A percentile compares a stretch with the other conserved stretches of the same genome.
phyloP scores from a whole-genome alignment of 805 yeast genomes.

The Kluyveromyces aestuarii region DNA sequence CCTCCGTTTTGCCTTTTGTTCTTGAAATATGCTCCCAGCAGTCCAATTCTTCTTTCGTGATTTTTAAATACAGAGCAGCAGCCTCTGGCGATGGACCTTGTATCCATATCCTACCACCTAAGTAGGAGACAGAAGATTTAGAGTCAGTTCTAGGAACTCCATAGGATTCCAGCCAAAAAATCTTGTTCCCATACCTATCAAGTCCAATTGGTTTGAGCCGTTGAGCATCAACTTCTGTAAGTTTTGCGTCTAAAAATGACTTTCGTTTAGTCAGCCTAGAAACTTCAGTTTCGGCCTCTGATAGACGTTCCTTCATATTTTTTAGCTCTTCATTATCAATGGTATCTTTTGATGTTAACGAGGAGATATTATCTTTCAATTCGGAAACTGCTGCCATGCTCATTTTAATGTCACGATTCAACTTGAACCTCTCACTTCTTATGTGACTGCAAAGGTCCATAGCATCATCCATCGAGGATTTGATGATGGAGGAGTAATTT shows the following conservation, averaged over 20 bases:
- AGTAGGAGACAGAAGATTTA: constrained; percentile 45
- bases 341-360: constrained; percentile 6
- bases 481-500: constrained; percentile 25
- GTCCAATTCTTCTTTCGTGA: constrained; percentile 19
- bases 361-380: not conserved
- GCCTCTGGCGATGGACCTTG: constrained; percentile 74
- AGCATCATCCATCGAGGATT: constrained; percentile 22
- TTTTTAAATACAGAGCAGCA: constrained; percentile 26
- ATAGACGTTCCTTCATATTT: constrained; percentile 12
- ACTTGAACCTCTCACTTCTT: constrained; percentile 26
- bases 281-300: constrained; percentile 15
- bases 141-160: constrained; percentile 58
- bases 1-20: constrained; percentile 14
- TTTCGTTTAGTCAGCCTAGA: constrained; percentile 42
- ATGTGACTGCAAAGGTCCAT: constrained; percentile 26
- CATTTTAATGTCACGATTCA: constrained; percentile 21
- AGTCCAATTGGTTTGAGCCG: constrained; percentile 68
- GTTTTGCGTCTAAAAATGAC: constrained; percentile 46
- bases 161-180: constrained; percentile 91
- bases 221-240: constrained; percentile 68
- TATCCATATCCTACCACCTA: constrained; percentile 81
- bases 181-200: constrained; percentile 76
- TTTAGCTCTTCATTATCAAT: constrained; percentile 3
- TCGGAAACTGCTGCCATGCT: constrained; percentile 9
- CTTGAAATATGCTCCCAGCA: constrained; percentile 22